These are phyloP conservation scores for Claviceps sp. DNA, from an alignment of 2,329 filamentous ascomycete genomes.

Conservation along the genomic window DNA sequence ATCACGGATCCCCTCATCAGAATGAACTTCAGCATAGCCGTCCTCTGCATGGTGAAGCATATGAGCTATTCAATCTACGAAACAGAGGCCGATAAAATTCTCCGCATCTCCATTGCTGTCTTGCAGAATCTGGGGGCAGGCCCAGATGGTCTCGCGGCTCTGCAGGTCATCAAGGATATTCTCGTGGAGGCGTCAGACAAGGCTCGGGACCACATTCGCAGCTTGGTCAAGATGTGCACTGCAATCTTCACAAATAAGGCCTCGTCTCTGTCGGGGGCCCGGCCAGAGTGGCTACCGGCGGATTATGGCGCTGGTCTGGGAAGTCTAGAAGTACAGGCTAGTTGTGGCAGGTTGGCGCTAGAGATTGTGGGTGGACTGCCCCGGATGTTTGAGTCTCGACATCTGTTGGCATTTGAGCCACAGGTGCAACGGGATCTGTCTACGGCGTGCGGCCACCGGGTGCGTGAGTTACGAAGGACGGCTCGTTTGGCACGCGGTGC, in stretches of 20 bases:
- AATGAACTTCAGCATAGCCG: conserved; percentile 31
- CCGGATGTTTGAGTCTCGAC: conserved; percentile 31
- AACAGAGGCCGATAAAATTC: conserved; percentile 32
- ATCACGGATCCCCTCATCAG: conserved; percentile 16
- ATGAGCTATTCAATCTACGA: conserved; percentile 38
- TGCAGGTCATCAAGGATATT: conserved; percentile 35
- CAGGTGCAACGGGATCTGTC: conserved; percentile 34
- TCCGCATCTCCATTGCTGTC: conserved; percentile 35
- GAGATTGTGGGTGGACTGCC: conserved; percentile 35
- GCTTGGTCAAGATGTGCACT: conserved; percentile 32
- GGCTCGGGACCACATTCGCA: conserved; percentile 33
- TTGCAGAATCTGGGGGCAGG: conserved; percentile 28
- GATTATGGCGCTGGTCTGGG: conserved; percentile 9
- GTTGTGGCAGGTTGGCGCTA: conserved; percentile 33
- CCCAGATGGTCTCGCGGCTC: conserved; percentile 32
- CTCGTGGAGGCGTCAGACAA: conserved; percentile 31
- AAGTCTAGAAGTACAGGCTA: conserved; percentile 14
- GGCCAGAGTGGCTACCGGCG: conserved; percentile 18
- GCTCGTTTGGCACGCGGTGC: conserved; percentile 35
- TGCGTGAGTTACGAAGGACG: conserved; percentile 36
- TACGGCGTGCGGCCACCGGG: conserved; percentile 37
- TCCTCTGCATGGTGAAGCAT: conserved; percentile 35
- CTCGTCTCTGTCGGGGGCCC: conserved; percentile 11
- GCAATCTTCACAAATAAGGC: conserved; percentile 23
- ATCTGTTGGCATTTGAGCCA: conserved; percentile 30